Evolutionary conservation across 805 yeast genomes (phyloP).

Genomic region (Blastobotrys peoriensis): DNA sequence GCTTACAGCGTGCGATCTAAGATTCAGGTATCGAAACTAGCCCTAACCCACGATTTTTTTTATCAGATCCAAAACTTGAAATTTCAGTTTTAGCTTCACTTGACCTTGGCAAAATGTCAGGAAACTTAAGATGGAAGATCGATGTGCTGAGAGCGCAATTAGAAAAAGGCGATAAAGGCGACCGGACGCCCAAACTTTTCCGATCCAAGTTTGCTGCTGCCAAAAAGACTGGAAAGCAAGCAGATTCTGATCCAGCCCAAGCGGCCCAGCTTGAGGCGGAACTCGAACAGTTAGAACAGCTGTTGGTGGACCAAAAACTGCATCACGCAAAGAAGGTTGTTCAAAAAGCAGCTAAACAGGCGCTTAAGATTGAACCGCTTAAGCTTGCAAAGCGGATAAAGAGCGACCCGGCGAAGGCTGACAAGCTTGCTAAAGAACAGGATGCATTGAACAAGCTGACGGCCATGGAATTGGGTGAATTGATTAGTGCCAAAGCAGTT

Average conservation of each 20-base stretch:
- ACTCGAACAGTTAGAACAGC: slow-evolving; percentile 20
- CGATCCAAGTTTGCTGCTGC: slow-evolving; percentile 28
- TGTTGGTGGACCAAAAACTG: slow-evolving; percentile 28
- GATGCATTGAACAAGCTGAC: slow-evolving; percentile 18
- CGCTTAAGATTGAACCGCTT: slow-evolving; percentile 28
- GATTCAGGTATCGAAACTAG: neutral
- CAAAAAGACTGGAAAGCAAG: slow-evolving; percentile 14
- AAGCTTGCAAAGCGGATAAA: slow-evolving; percentile 27
- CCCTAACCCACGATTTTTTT: neutral
- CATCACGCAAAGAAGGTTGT: slow-evolving; percentile 24
- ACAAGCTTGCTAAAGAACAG: slow-evolving; percentile 13
- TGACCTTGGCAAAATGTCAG: slow-evolving; percentile 14
- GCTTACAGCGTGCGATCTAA: too few species aligned
- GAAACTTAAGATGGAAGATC: slow-evolving; percentile 32
- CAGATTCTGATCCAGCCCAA: slow-evolving; percentile 11
- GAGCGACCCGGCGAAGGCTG: slow-evolving; percentile 13
- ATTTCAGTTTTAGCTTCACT: too few species aligned
- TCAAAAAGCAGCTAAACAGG: slow-evolving; percentile 28
- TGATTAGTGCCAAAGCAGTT: slow-evolving; percentile 11
- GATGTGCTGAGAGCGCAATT: slow-evolving; percentile 33
- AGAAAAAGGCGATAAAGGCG: slow-evolving; percentile 18
- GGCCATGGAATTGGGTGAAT: slow-evolving; percentile 15
- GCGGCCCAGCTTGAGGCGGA: slow-evolving; percentile 17
- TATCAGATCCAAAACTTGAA: too few species aligned
- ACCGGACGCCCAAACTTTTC: slow-evolving; percentile 23